Conservation (phyloP, 805 yeast species). For the Myxozyma kluyveri region DNA sequence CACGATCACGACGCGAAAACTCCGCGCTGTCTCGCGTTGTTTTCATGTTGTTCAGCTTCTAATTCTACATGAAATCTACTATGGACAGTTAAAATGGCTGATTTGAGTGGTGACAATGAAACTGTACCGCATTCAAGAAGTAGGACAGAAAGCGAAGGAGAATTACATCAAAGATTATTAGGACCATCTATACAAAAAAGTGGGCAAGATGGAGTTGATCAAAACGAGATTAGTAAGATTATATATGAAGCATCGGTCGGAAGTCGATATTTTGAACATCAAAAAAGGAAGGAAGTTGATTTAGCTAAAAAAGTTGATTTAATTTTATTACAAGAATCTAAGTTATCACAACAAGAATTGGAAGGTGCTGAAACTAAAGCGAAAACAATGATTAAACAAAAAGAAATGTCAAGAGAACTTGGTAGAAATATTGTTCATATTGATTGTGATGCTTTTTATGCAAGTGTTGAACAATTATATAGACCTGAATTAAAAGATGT, state of each 20-base stretch:
- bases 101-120: too few species aligned
- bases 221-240: conserved; percentile 26
- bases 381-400: conserved; percentile 9
- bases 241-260: conserved; percentile 32
- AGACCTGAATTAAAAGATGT: conserved; percentile 56
- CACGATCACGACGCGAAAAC: not conserved
- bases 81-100: too few species aligned
- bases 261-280: conserved; percentile 31
- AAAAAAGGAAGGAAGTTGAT: conserved; percentile 24
- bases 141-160: too few species aligned
- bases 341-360: conserved; percentile 17
- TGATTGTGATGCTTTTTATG: conserved; percentile 79
- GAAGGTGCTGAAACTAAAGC: conserved; percentile 20
- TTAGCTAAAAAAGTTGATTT: conserved; percentile 19
- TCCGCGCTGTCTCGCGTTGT: not conserved
- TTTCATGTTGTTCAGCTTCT: too few species aligned
- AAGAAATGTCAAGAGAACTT: conserved; percentile 26
- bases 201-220: conserved; percentile 33
- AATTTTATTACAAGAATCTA: conserved; percentile 8
- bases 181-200: conserved; percentile 33
- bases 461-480: conserved; percentile 71
- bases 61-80: too few species aligned
- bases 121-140: too few species aligned
- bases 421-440: conserved; percentile 32
- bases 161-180: conserved; percentile 27